Conservation (phyloP, 2,329 filamentous ascomycete genomes). For the Ceratocystis harringtonii region DNA sequence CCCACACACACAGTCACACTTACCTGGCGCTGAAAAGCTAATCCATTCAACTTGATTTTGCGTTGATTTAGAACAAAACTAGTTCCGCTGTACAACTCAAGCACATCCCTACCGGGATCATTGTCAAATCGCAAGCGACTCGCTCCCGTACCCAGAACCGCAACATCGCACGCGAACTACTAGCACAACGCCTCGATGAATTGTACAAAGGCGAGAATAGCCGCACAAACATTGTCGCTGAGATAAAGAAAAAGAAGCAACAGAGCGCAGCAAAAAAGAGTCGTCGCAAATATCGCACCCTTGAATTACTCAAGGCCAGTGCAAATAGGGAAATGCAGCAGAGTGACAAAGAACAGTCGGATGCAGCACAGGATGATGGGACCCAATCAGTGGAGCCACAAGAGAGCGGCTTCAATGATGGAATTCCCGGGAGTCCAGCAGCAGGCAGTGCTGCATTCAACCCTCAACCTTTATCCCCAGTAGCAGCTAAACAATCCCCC, state of each 20-base stretch:
- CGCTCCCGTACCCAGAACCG: conserved; percentile 77
- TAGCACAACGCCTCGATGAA: conserved; percentile 62
- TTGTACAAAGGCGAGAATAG: conserved; percentile 55
- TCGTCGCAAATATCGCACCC: conserved; percentile 57
- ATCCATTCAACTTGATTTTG: background rate
- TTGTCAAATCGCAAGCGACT: conserved; percentile 88
- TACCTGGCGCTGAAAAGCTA: background rate
- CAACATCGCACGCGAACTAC: conserved; percentile 62
- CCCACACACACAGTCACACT: background rate
- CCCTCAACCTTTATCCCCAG: background rate
- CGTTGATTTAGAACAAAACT: conserved; percentile 64
- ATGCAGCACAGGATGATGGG: too few species aligned
- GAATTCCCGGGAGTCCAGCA: background rate
- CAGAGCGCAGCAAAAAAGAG: conserved; percentile 71
- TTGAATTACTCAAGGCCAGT: conserved; percentile 35
- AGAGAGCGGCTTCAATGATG: background rate
- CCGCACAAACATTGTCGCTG: conserved; percentile 48
- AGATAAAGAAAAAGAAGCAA: conserved; percentile 50
- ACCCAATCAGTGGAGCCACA: background rate
- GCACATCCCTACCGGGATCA: conserved; percentile 77
- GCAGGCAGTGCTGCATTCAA: background rate
- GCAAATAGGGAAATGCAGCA: background rate
- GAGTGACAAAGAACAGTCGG: background rate
- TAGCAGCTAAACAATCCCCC: background rate
- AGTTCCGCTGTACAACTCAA: conserved; percentile 86